A percentile compares a stretch with the other conserved stretches of the same genome.
Conservation (phyloP, 495 filamentous ascomycete species). For the Oidiodendron maius region DNA sequence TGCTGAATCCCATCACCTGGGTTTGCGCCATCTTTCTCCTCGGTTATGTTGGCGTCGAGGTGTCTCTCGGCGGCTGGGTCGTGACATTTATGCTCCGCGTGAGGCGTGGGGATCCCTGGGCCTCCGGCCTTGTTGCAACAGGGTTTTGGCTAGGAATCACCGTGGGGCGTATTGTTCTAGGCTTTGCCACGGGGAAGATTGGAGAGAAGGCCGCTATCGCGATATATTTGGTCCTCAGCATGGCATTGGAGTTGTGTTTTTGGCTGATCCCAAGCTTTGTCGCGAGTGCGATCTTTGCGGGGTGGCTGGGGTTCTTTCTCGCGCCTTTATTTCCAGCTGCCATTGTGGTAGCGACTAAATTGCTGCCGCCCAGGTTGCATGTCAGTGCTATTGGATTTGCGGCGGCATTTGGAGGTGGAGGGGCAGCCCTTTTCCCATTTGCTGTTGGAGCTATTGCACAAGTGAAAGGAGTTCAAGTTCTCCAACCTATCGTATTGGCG, state of each 20-base stretch:
- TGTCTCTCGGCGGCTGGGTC: constrained; percentile 82
- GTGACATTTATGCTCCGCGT: constrained; percentile 79
- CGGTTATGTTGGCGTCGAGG: constrained; percentile 79
- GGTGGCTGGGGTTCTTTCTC: constrained; percentile 70
- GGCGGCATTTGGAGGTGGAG: constrained; percentile 72
- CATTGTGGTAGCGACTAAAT: constrained; percentile 73
- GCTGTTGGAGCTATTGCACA: constrained; percentile 80
- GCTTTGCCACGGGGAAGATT: constrained; percentile 59
- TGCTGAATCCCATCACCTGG: constrained; percentile 63
- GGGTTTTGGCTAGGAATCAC: constrained; percentile 86
- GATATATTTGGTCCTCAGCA: constrained; percentile 54
- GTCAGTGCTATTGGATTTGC: constrained; percentile 80
- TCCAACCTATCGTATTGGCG: constrained; percentile 7
- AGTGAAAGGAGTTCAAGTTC: constrained; percentile 65
- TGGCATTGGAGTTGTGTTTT: constrained; percentile 69
- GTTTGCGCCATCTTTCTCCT: constrained; percentile 70
- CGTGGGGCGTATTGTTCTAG: constrained; percentile 64
- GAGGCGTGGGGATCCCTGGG: constrained; percentile 61
- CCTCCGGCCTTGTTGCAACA: constrained; percentile 71
- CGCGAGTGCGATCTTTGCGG: constrained; percentile 65
- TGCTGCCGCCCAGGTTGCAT: constrained; percentile 72
- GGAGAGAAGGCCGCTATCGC: constrained; percentile 65
- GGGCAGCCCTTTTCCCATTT: constrained; percentile 78
- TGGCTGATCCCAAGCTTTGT: constrained; percentile 79
- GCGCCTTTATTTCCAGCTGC: constrained; percentile 78